These are phyloP conservation scores for Lyophyllum atratum DNA, from an alignment of 768 basidiomycete species.

Conservation along the genomic window DNA sequence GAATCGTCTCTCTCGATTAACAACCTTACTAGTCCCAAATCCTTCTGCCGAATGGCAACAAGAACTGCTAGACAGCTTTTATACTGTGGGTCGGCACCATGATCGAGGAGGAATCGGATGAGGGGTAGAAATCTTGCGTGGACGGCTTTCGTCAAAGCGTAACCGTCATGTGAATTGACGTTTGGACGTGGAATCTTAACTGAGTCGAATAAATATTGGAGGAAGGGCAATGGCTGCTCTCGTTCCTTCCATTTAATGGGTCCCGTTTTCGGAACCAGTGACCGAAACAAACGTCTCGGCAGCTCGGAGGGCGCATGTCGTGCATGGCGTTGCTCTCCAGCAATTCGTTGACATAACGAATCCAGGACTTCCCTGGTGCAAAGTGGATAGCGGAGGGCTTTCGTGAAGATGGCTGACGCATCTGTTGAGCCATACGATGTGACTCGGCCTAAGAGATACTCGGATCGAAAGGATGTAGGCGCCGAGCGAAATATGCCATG, in stretches of 20 bases:
- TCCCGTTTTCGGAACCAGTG: slow-evolving; percentile 35
- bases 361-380: slow-evolving; percentile 58
- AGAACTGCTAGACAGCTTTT: slow-evolving; percentile 68
- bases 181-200: slow-evolving; percentile 45
- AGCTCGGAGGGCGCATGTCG: slow-evolving; percentile 42
- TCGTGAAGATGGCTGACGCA: slow-evolving; percentile 39
- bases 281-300: slow-evolving; percentile 69
- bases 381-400: slow-evolving; percentile 58
- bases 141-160: slow-evolving; percentile 81
- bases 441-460: slow-evolving; percentile 55
- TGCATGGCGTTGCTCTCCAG: slow-evolving; percentile 26
- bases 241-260: slow-evolving; percentile 41
- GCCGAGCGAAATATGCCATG: slow-evolving; percentile 55
- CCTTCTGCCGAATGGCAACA: slow-evolving; percentile 73
- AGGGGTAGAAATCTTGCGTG: slow-evolving; percentile 64
- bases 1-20: slow-evolving; percentile 64
- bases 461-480: slow-evolving; percentile 60
- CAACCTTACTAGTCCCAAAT: slow-evolving; percentile 68
- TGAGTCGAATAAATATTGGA: slow-evolving; percentile 54
- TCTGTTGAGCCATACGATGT: slow-evolving; percentile 10
- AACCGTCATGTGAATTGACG: slow-evolving; percentile 74
- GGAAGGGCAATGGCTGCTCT: slow-evolving; percentile 64
- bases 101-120: slow-evolving; percentile 65
- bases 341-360: slow-evolving; percentile 39
- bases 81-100: slow-evolving; percentile 68